Percentiles rank a stretch among this genome's conserved stretches.
Evolutionary conservation across 2,329 filamentous ascomycete species (phyloP).

Genomic region (Aspergillus floridensis): DNA sequence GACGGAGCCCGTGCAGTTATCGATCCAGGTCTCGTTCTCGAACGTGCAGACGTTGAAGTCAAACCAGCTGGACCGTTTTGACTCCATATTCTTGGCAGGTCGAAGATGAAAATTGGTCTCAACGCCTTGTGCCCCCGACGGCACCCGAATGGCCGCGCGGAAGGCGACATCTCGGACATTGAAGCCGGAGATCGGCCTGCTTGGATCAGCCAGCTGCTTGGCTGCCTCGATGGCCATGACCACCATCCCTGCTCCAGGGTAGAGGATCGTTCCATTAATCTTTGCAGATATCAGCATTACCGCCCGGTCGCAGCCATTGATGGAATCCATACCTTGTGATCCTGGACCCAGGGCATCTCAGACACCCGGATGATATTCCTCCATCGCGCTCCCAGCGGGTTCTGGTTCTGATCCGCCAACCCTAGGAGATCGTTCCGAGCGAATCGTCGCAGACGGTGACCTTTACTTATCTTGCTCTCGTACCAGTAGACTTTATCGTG

Average conservation of each 20-base stretch:
- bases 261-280: constrained; percentile 29
- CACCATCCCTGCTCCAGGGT: constrained; percentile 28
- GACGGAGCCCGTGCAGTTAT: no score
- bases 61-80: no score
- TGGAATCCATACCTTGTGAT: constrained; percentile 18
- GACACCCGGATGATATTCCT: constrained; percentile 23
- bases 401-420: background rate
- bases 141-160: background rate
- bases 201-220: background rate
- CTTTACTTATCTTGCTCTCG: constrained; percentile 11
- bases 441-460: constrained; percentile 5
- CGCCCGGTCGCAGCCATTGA: background rate
- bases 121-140: background rate
- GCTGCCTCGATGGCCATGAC: constrained; percentile 25
- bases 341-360: constrained; percentile 33
- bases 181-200: no score
- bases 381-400: constrained; percentile 24
- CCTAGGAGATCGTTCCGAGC: background rate
- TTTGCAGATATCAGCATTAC: background rate
- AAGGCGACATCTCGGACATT: background rate
- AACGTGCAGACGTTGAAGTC: no score
- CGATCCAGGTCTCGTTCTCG: no score
- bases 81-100: no score
- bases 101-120: background rate
- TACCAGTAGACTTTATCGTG: constrained; percentile 15